Percentiles rank a stretch among this genome's conserved stretches.
phyloP scores from a whole-genome alignment of 257 asterid species.

The Solanum piurae region DNA sequence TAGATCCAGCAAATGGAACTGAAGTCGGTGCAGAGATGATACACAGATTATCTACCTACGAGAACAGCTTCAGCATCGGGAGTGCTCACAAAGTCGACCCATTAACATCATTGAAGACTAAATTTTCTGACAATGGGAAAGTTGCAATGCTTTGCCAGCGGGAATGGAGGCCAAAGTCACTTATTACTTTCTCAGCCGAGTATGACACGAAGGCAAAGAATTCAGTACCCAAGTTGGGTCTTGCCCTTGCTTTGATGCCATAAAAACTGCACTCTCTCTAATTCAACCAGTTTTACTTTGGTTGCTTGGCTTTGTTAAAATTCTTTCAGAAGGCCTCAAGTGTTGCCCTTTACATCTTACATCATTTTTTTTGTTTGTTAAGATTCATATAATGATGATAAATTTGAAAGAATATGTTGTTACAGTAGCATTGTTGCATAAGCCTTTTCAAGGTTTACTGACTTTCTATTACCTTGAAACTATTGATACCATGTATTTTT shows the following conservation, averaged over 20 bases:
- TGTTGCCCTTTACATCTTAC: conserved; percentile 8
- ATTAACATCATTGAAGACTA: conserved; percentile 50
- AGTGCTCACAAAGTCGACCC: conserved; percentile 51
- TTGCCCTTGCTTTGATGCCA: conserved; percentile 66
- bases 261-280: conserved; percentile 23
- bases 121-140: conserved; percentile 60
- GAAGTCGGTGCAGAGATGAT: conserved; percentile 83
- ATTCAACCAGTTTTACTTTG: conserved; percentile 4
- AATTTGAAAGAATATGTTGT: conserved; percentile 7
- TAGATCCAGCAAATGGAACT: conserved; percentile 45
- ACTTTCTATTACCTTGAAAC: background rate
- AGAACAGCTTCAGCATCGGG: conserved; percentile 68
- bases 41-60: conserved; percentile 49
- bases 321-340: conserved; percentile 7
- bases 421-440: background rate
- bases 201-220: conserved; percentile 46
- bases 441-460: background rate
- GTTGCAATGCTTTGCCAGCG: conserved; percentile 57
- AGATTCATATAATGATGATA: conserved; percentile 19
- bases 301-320: background rate
- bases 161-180: conserved; percentile 81
- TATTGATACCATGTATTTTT: background rate
- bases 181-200: conserved; percentile 69
- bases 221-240: conserved; percentile 52
- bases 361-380: conserved; percentile 12